phyloP scores from a whole-genome alignment of 1,139 yeast species.

The Pichia sp. region DNA sequence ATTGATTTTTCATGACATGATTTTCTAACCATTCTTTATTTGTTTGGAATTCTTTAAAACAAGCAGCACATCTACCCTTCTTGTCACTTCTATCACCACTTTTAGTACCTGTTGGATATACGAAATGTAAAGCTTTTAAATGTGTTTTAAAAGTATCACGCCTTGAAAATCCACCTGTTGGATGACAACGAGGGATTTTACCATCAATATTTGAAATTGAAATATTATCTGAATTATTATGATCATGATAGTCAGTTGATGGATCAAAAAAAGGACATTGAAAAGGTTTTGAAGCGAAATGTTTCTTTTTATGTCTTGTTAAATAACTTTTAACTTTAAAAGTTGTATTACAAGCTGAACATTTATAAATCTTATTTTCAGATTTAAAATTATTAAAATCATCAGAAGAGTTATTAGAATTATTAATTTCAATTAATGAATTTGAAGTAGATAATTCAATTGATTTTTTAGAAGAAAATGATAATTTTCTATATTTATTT shows the following conservation, averaged over 20 bases:
- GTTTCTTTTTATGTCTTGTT: constrained; percentile 52
- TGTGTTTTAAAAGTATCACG: constrained; percentile 56
- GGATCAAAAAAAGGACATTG: constrained; percentile 40
- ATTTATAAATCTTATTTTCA: constrained; percentile 19
- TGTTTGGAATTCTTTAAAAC: constrained; percentile 43
- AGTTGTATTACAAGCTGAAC: constrained; percentile 41
- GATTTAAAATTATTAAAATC: not conserved
- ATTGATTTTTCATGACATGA: constrained; percentile 43
- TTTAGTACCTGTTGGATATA: constrained; percentile 54
- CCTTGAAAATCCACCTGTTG: constrained; percentile 54
- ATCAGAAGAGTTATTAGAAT: not conserved
- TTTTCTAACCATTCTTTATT: constrained; percentile 45
- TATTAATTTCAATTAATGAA: not conserved
- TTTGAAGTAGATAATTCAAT: not conserved
- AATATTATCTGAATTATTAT: constrained; percentile 17
- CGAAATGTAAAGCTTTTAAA: constrained; percentile 50
- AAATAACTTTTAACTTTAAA: constrained; percentile 53
- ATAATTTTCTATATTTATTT: constrained; percentile 6
- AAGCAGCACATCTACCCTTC: constrained; percentile 53
- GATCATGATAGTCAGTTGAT: constrained; percentile 28
- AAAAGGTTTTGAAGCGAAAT: constrained; percentile 44
- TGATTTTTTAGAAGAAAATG: not conserved
- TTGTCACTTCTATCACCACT: constrained; percentile 37
- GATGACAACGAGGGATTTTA: constrained; percentile 39
- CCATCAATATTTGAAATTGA: constrained; percentile 25